These are phyloP conservation scores for Xylaria multiplex DNA, from an alignment of 2,329 filamentous ascomycete species.

Conservation along the genomic window DNA sequence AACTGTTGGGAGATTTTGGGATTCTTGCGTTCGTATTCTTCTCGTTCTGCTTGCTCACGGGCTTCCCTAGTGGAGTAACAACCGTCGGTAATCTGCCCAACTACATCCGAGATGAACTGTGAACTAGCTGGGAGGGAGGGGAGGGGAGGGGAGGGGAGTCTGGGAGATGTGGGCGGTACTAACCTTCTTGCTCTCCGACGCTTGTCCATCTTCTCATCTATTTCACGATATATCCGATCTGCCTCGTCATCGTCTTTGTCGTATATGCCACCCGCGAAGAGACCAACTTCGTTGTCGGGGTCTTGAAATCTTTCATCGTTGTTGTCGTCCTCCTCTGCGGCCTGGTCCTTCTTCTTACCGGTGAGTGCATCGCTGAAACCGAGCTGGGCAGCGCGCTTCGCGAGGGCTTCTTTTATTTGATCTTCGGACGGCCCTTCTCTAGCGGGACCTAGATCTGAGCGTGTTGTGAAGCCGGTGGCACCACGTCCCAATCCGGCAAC, in stretches of 20 bases:
- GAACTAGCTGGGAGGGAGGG: slow-evolving; percentile 65
- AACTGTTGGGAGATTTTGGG: slow-evolving; percentile 99
- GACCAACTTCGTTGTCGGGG: slow-evolving; percentile 93
- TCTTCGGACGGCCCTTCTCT: slow-evolving; percentile 96
- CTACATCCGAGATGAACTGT: slow-evolving; percentile 69
- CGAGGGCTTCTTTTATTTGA: slow-evolving; percentile 97
- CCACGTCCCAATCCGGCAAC: slow-evolving; percentile 97
- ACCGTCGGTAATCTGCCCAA: slow-evolving; percentile 81
- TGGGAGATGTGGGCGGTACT: slow-evolving; percentile 56
- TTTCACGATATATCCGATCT: slow-evolving; percentile 92
- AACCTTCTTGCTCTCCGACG: slow-evolving; percentile 87
- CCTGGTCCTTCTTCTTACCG: slow-evolving; percentile 76
- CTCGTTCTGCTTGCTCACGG: slow-evolving; percentile 87
- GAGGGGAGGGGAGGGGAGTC: slow-evolving; percentile 39
- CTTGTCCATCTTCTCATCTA: slow-evolving; percentile 97
- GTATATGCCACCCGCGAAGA: slow-evolving; percentile 95
- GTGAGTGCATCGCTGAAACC: slow-evolving; percentile 67
- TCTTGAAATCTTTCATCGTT: slow-evolving; percentile 89
- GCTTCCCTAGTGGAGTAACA: slow-evolving; percentile 82
- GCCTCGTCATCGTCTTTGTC: slow-evolving; percentile 98
- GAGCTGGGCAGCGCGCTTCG: slow-evolving; percentile 88
- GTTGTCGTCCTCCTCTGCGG: slow-evolving; percentile 78
- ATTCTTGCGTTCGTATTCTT: slow-evolving; percentile 97
- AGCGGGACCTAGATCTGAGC: slow-evolving; percentile 94
- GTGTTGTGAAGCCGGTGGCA: slow-evolving; percentile 96